Evolutionary conservation across 208 protist species (phyloP).

Genomic region (Acanthamoeba healyi): DNA sequence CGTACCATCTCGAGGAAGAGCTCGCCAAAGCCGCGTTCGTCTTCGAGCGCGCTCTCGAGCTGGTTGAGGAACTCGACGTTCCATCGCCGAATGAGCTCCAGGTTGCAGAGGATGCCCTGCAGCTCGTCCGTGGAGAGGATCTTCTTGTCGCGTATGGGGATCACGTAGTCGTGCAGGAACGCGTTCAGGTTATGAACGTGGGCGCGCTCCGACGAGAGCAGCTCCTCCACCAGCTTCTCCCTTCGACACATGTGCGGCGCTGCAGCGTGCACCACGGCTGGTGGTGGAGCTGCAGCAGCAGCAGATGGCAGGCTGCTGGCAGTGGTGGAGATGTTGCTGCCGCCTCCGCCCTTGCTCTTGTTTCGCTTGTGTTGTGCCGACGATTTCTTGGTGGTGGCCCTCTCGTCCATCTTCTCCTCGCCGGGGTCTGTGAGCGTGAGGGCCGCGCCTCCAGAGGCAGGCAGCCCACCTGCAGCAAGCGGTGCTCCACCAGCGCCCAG

Average conservation of each 20-base stretch:
- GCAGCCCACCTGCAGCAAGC: not conserved
- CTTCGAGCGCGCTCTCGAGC: conserved; percentile 47
- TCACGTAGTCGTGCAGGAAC: conserved; percentile 69
- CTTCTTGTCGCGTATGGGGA: conserved; percentile 64
- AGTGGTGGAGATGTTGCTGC: not conserved
- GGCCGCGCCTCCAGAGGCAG: not conserved
- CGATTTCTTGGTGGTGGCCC: not conserved
- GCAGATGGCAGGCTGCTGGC: not conserved
- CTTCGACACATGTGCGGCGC: not conserved
- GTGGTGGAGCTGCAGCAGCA: not conserved
- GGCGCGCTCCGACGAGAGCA: conserved; percentile 53
- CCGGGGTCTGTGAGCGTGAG: not conserved
- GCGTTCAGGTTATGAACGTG: conserved; percentile 63
- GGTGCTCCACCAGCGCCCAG: too few species aligned
- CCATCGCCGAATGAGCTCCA: conserved; percentile 68
- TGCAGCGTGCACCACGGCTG: not conserved
- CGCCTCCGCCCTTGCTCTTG: conserved; percentile 10
- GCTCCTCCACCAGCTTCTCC: conserved; percentile 60
- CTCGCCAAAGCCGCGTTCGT: conserved; percentile 52
- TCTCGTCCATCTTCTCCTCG: not conserved
- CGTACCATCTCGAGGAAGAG: conserved; percentile 62
- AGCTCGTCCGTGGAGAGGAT: conserved; percentile 41
- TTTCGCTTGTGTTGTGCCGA: not conserved
- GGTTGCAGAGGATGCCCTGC: conserved; percentile 58
- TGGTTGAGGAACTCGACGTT: conserved; percentile 67